Percentiles rank a stretch among this genome's conserved stretches.
Conservation (phyloP, 305 asterid genomes). For the Solanum hybrid region DNA sequence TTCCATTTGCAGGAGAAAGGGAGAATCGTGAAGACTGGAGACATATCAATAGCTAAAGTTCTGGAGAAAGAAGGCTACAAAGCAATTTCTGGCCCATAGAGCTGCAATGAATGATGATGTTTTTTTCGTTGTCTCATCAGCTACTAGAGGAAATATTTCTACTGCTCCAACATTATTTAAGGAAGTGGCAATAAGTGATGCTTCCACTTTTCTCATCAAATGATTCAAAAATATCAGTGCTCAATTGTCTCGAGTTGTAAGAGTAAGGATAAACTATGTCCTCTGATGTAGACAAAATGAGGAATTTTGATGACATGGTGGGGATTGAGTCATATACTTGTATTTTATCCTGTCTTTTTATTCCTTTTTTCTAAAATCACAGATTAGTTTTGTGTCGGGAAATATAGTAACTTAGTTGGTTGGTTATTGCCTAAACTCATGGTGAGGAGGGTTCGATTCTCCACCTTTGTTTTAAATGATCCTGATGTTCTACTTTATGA, state of each 20-base stretch:
- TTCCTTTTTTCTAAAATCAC: background rate
- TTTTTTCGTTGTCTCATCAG: background rate
- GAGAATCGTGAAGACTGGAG: conserved; percentile 79
- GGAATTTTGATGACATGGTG: background rate
- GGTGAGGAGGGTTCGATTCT: background rate
- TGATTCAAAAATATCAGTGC: background rate
- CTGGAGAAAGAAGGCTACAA: conserved; percentile 83
- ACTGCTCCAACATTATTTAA: background rate
- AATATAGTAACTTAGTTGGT: background rate
- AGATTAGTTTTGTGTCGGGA: background rate
- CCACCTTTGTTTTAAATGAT: background rate
- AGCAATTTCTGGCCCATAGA: conserved; percentile 43
- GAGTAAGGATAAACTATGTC: background rate
- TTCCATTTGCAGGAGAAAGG: conserved; percentile 36
- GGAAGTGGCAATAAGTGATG: background rate
- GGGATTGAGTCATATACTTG: background rate
- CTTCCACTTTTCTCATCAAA: background rate
- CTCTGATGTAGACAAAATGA: background rate
- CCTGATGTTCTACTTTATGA: background rate
- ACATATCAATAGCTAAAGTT: conserved; percentile 57
- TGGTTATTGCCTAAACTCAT: background rate
- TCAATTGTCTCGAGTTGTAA: background rate
- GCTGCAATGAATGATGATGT: background rate
- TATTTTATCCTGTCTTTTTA: background rate
- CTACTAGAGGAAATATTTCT: background rate